phyloP scores from a whole-genome alignment of 192 early-diverging fungal species.

The Rhizoclosmatium globosum region DNA sequence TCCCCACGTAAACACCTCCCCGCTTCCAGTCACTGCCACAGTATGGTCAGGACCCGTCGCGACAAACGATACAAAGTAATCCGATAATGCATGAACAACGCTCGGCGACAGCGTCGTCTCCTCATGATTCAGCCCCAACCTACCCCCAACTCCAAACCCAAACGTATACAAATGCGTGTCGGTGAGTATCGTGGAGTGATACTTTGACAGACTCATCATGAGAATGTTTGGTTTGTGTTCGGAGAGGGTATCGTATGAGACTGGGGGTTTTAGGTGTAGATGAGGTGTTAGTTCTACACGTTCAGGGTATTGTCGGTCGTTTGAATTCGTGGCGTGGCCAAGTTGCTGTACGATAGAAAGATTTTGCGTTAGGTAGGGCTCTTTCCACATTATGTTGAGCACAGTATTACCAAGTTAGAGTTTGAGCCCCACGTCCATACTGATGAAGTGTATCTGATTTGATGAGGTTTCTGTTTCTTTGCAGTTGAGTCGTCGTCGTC shows the following conservation, averaged over 20 bases:
- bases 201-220: conserved; percentile 70
- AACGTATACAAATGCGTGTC: conserved; percentile 51
- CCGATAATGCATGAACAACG: conserved; percentile 54
- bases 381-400: not conserved
- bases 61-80: conserved; percentile 20
- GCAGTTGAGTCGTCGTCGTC: conserved; percentile 54
- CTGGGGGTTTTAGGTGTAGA: conserved; percentile 32
- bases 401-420: conserved; percentile 59
- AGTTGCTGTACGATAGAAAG: conserved; percentile 41
- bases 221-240: conserved; percentile 42
- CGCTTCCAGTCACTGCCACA: conserved; percentile 62
- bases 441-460: conserved; percentile 36
- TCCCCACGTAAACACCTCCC: conserved; percentile 72
- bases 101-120: conserved; percentile 67
- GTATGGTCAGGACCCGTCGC: conserved; percentile 79
- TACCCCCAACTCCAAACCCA: conserved; percentile 75
- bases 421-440: conserved; percentile 83
- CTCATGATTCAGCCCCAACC: conserved; percentile 68
- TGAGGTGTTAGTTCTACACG: conserved; percentile 57
- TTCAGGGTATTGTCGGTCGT: conserved; percentile 71
- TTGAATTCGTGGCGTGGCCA: conserved; percentile 67
- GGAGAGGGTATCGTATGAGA: conserved; percentile 35
- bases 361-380: not conserved
- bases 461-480: conserved; percentile 31
- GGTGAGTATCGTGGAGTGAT: conserved; percentile 67